phyloP scores from a whole-genome alignment of 2,329 filamentous ascomycete genomes.

The Cladorrhinum sp. region DNA sequence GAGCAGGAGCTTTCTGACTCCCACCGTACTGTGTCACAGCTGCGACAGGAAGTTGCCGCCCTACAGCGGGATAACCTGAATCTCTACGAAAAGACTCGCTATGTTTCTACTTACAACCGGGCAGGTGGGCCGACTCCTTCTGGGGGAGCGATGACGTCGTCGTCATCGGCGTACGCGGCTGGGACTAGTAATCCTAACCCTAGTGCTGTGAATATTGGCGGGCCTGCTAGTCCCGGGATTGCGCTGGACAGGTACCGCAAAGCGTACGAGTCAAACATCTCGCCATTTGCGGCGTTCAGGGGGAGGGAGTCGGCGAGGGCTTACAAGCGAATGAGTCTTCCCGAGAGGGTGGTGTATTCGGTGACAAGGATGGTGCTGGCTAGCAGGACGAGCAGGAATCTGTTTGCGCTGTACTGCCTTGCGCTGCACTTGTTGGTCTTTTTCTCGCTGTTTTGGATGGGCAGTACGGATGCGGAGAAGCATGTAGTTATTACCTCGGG shows the following conservation, averaged over 20 bases:
- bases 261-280: constrained; percentile 92
- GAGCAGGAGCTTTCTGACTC: constrained; percentile 85
- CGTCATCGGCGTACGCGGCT: constrained; percentile 60
- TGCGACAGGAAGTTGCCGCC: constrained; percentile 86
- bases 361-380: constrained; percentile 88
- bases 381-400: constrained; percentile 83
- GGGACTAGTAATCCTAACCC: constrained; percentile 76
- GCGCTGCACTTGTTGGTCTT: constrained; percentile 87
- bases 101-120: constrained; percentile 89
- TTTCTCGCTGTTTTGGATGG: constrained; percentile 80
- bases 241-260: constrained; percentile 82
- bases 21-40: constrained; percentile 76
- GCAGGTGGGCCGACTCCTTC: constrained; percentile 48
- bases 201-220: constrained; percentile 55
- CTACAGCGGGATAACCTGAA: constrained; percentile 95
- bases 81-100: constrained; percentile 95
- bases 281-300: constrained; percentile 91
- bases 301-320: constrained; percentile 89
- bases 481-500: constrained; percentile 47
- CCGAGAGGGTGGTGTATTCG: constrained; percentile 86
- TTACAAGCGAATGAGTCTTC: constrained; percentile 88
- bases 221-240: constrained; percentile 61
- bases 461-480: constrained; percentile 61
- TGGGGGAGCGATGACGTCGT: constrained; percentile 45
- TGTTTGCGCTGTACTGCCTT: constrained; percentile 90